Base-by-base conservation (phyloP, 345 rosid species). In the Excoecaria cochinchinensis region DNA sequence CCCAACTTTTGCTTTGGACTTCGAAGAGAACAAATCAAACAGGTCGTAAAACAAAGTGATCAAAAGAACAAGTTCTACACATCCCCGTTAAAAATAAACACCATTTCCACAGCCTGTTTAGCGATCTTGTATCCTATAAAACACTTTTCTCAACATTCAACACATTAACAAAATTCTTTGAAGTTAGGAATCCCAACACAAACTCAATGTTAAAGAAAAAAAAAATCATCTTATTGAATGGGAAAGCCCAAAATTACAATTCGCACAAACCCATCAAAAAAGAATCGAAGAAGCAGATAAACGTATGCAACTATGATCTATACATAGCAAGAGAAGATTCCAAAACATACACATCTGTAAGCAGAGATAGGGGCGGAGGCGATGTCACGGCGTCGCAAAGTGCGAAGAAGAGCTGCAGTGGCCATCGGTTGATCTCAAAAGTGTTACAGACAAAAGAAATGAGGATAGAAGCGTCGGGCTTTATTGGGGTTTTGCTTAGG, bases 351-450 rank as follows among this genome's bases (percentile, higher is more conserved):
- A 59, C 84, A 87, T 90, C 78, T 89, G 81, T 79, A 89, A 21
- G 89, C 90, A 0, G 92, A 82, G 8, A 87, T 71, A 19, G 97
- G 84, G 4, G 92, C 79, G 9, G 87, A 81, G 39, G 85, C 89
- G 46, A 86, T 82, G 11, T 90, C 90, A 39, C 95, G 95, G 44
- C 94, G 94, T 50, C 94, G 83, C 14, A 94, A 11, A 53, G 92
- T 83, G 31, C 97, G 94, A 55, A 95, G 82, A 42, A 95, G 73
- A 69, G 86, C 86, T 0, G 89, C 86, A 31, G 92, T 70, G 67
- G 97, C 97, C 97, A 92, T 94, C 15, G 36, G 6, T 19, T 71
- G 64, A 67, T 46, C 22, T 21, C 22, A 31, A 11, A 11, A 17
- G 21, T n/a, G 21, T 22, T 16, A 25, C 47, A 44, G 8, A 9